phyloP scores from a whole-genome alignment of 129 eudicot genomes.

The Chrysanthemum seticuspe region DNA sequence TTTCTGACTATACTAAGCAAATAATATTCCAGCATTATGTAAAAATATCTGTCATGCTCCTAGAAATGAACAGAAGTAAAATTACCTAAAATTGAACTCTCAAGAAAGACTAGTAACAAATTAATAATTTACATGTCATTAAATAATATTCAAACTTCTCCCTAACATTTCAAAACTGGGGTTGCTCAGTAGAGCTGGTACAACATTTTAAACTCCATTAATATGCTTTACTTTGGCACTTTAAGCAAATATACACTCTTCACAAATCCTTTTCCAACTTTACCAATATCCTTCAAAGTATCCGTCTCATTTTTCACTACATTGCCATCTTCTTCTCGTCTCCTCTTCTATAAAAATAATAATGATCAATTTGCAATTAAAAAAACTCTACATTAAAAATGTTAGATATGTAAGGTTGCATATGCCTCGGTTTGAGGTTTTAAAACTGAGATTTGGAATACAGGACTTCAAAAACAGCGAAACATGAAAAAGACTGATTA shows the following conservation, averaged over 20 bases:
- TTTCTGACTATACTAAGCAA: not conserved
- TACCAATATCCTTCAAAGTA: slow-evolving; percentile 61
- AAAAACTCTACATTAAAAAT: not conserved
- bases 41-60: not conserved
- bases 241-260: slow-evolving; percentile 69
- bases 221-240: slow-evolving; percentile 50
- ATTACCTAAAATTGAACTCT: not conserved
- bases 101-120: slow-evolving; percentile 2
- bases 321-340: slow-evolving; percentile 43
- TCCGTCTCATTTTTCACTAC: slow-evolving; percentile 30
- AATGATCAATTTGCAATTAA: not conserved
- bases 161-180: slow-evolving; percentile 30
- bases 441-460: not conserved
- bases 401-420: not conserved
- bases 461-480: not conserved
- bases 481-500: slow-evolving; percentile 2
- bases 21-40: not conserved
- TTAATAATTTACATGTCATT: slow-evolving; percentile 9
- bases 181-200: slow-evolving; percentile 14
- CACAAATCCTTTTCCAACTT: slow-evolving; percentile 89
- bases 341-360: slow-evolving; percentile 61
- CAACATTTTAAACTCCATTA: slow-evolving; percentile 25
- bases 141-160: slow-evolving; percentile 4
- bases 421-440: too few relatives aligned
- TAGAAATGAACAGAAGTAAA: slow-evolving; percentile 2